Base-by-base conservation (phyloP, 257 asterid genomes). In the Verbascum thapsus region DNA sequence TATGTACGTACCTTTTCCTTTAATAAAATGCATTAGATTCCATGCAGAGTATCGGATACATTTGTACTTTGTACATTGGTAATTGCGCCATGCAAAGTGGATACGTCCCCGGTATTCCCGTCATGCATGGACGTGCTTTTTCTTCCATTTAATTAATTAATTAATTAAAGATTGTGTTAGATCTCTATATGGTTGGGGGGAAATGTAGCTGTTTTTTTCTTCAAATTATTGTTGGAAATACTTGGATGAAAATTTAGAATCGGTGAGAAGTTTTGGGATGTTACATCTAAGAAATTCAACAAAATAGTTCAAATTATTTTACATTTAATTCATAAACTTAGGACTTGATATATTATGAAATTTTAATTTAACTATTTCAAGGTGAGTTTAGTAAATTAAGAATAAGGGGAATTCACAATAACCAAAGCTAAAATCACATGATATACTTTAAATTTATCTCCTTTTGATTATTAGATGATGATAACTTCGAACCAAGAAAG, bases 111-210 rank as follows among this genome's bases (percentile, higher is more conserved):
- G 82, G 26, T 47, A 64, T 37, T 35, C 47, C 74, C 40, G 66
- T 70, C 78, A 78, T 78, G 80, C 80, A 74, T 68, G 37, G 18
- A 76, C 78, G 78, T 72, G 64, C 55, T 63, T 64, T 72, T 66
- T 59, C 38, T 3, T 16, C 53, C 62, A 37, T 20, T 35, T 11
- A 17, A 18, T 4, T 8, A 12, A 7, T 22, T 7, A n/a, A 8
- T 12, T 9, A 55, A 23, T 70, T 59, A 17, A 64, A 73, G 72
- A 63, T 58, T 38, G 59, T 35, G 39, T 34, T 49, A 63, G 40
- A 54, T 70, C n/a, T 30, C 52, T n/a, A n/a, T n/a, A n/a, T n/a
- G n/a, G n/a, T n/a, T n/a, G n/a, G n/a, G n/a, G n/a, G n/a, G n/a
- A n/a, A n/a, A n/a, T n/a, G n/a, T n/a, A n/a, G n/a, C n/a, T n/a